Conservation (phyloP, 2,329 filamentous ascomycete genomes). For the Shiraia bambusicola region DNA sequence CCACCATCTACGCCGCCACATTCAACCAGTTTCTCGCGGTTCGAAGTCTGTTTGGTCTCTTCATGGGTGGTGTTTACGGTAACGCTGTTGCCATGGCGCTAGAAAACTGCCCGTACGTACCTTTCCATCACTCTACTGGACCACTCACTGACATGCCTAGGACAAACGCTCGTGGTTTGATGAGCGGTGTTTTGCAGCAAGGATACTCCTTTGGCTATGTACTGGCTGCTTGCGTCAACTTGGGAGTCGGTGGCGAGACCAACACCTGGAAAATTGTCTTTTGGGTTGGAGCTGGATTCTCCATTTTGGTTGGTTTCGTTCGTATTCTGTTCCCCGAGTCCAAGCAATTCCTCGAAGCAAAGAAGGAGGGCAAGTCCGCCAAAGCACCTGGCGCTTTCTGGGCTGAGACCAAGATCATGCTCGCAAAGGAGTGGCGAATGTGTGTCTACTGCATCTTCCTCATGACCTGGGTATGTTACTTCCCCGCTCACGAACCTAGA, state of each 20-base stretch:
- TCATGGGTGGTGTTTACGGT: constrained; percentile 80
- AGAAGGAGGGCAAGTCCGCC: constrained; percentile 54
- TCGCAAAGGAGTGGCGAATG: constrained; percentile 72
- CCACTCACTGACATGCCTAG: constrained; percentile 27
- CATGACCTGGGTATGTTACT: constrained; percentile 63
- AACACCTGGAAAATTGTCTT: constrained; percentile 75
- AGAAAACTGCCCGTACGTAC: constrained; percentile 66
- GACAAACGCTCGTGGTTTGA: constrained; percentile 69
- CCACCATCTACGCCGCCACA: constrained; percentile 72
- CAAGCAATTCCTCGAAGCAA: constrained; percentile 71
- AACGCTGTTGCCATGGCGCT: constrained; percentile 77
- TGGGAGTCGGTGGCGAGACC: constrained; percentile 65
- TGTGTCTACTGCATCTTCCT: constrained; percentile 74
- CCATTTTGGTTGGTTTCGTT: constrained; percentile 67
- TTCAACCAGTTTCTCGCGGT: constrained; percentile 76
- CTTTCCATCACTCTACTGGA: constrained; percentile 2
- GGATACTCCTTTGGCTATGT: constrained; percentile 81
- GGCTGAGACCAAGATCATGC: constrained; percentile 68
- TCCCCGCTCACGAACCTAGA: background rate
- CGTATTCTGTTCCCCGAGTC: constrained; percentile 72
- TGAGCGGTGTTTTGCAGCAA: constrained; percentile 81
- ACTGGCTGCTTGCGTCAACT: constrained; percentile 72
- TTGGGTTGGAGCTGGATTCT: constrained; percentile 69
- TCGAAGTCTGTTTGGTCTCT: constrained; percentile 70
- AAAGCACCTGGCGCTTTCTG: constrained; percentile 59